These are phyloP conservation scores for Aureobasidium leucospermi DNA, from an alignment of 2,329 filamentous ascomycete genomes.

Conservation along the genomic window DNA sequence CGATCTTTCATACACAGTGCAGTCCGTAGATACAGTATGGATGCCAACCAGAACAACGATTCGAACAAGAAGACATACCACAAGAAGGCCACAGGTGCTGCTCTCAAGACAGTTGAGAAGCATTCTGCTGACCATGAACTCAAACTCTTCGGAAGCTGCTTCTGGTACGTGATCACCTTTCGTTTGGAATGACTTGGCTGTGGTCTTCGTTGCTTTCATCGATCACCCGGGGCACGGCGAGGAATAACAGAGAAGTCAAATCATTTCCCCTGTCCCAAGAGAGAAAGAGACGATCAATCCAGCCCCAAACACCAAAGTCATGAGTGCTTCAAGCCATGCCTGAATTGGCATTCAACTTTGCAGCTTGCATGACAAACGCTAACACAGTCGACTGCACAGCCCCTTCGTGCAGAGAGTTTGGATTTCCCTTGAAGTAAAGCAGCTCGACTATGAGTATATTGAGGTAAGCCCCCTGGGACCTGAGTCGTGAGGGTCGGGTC, in stretches of 20 bases:
- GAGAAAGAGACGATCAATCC: too few species aligned
- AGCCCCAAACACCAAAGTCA: not conserved
- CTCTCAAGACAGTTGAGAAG: slow-evolving; percentile 60
- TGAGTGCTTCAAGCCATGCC: not conserved
- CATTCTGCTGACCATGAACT: slow-evolving; percentile 64
- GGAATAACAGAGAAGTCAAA: too few species aligned
- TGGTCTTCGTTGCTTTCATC: not conserved
- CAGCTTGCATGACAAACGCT: not conserved
- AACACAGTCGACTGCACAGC: slow-evolving; percentile 33
- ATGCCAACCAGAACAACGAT: slow-evolving; percentile 43
- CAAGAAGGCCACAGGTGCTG: slow-evolving; percentile 65
- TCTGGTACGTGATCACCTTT: slow-evolving; percentile 51
- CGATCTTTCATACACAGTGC: not conserved
- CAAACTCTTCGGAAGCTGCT: slow-evolving; percentile 75
- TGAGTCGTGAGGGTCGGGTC: not conserved
- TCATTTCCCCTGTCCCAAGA: too few species aligned
- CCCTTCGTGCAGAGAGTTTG: slow-evolving; percentile 83
- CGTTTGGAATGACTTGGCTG: not conserved
- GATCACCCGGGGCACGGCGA: too few species aligned
- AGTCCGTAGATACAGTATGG: slow-evolving; percentile 21
- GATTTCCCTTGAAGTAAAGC: slow-evolving; percentile 78
- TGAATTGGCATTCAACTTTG: not conserved
- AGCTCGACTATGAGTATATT: slow-evolving; percentile 74
- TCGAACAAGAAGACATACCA: slow-evolving; percentile 56
- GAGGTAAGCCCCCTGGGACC: slow-evolving; percentile 36